Percentiles rank a stretch among this genome's conserved stretches.
phyloP scores from a whole-genome alignment of 2,329 filamentous ascomycete genomes.

The Aspergillus texensis region DNA sequence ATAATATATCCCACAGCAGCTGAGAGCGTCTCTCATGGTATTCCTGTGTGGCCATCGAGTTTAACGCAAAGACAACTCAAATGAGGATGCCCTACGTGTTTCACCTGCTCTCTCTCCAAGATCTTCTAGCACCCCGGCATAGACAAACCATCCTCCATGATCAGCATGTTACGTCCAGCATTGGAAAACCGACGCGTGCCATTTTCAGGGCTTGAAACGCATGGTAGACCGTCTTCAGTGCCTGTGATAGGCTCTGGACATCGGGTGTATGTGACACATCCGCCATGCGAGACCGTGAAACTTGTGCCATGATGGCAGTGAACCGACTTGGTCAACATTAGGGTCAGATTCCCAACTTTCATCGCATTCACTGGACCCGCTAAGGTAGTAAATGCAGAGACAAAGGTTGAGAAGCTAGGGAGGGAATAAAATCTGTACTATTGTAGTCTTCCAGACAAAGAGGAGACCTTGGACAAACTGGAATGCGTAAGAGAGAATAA shows the following conservation, averaged over 20 bases:
- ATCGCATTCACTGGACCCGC: constrained; percentile 57
- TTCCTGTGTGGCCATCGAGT: constrained; percentile 21
- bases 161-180: constrained; percentile 62
- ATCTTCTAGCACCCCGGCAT: constrained; percentile 40
- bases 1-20: constrained; percentile 17
- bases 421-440: constrained; percentile 69
- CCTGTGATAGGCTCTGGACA: constrained; percentile 49
- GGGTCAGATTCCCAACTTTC: constrained; percentile 92
- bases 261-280: constrained; percentile 64
- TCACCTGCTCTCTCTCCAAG: constrained; percentile 54
- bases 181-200: constrained; percentile 57
- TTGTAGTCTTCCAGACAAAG: constrained; percentile 36
- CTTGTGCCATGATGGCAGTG: constrained; percentile 48
- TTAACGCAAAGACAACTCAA: constrained; percentile 55
- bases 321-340: constrained; percentile 71
- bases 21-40: constrained; percentile 2
- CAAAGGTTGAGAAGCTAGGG: constrained; percentile 75
- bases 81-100: constrained; percentile 53
- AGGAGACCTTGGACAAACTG: constrained; percentile 33
- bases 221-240: constrained; percentile 49
- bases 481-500: constrained; percentile 8
- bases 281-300: constrained; percentile 73
- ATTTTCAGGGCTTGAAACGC: constrained; percentile 45
- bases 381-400: constrained; percentile 59
- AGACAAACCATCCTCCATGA: constrained; percentile 60